Base-by-base conservation (phyloP, 495 filamentous ascomycete species). In the Thermothielavioides terrestris region DNA sequence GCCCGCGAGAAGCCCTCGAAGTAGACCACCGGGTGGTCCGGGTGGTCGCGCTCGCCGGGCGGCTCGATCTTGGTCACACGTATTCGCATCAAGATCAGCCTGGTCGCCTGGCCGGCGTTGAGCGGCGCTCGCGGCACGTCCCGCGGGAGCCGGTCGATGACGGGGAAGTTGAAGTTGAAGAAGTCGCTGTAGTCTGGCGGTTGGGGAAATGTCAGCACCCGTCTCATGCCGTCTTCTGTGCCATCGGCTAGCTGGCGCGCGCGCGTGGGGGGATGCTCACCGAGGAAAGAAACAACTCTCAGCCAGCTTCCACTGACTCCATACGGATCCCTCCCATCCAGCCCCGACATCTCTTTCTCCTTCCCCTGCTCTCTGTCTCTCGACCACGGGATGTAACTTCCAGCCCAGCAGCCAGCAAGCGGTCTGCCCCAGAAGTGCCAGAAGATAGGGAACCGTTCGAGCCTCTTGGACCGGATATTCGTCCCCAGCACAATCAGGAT, bases 1-100 rank as follows among this genome's bases (percentile, higher is more conserved):
- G 74, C 72, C 11, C 72, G 62, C 9, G 78, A 77, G 7, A 61
- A 68, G 26, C 82, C 82, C 18, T 63, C 62, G 54, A 83, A 86
- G 52, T 77, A 68, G 26, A 81, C 77, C 9, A 82, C 66, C 0
- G 82, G 81, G 21, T 77, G 59, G 4, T 57, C 66, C 43, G 75
- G 68, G 15, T 72, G 70, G 43, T 82, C 77, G 1, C 22, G 46
- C 21, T 32, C 5, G 20, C 69, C 75, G 4, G 81, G 68, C 1
- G 67, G 53, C 45, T 77, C 76, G 40, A 83, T 70, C 21, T 67
- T 54, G 0, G 69, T 76, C 18, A 79, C 74, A 20, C 68, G 58
- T 10, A 85, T 58, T 56, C 76, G 75, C 77, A 85, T 80, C 22
- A 73, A 62, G 49, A 85, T 82, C n/a, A 85, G 69, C 12, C 81